phyloP scores from a whole-genome alignment of 805 yeast genomes.

The Candida vaughaniae region DNA sequence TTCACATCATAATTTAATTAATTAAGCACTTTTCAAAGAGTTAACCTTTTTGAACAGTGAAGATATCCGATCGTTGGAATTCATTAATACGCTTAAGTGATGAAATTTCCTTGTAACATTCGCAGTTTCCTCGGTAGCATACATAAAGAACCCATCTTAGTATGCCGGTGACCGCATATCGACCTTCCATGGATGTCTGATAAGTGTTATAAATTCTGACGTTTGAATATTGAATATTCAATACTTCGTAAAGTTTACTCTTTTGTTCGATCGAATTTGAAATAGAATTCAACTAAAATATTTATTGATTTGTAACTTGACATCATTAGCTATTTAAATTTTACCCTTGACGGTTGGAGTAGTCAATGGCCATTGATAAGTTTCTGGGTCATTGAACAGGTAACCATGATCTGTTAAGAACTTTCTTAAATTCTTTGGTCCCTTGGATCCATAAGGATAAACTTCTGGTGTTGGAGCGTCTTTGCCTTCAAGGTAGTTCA shows the following conservation, averaged over 20 bases:
- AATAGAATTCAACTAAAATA: too few species aligned
- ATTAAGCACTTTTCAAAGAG: slow-evolving; percentile 28
- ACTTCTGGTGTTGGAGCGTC: slow-evolving; percentile 64
- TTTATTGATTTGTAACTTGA: too few species aligned
- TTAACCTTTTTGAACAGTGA: too few species aligned
- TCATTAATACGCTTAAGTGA: slow-evolving; percentile 44
- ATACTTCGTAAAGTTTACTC: not conserved
- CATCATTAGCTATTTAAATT: too few species aligned
- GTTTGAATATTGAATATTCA: not conserved
- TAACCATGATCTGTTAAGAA: slow-evolving; percentile 74
- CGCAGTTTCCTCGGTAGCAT: slow-evolving; percentile 97
- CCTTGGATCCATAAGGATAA: slow-evolving; percentile 90
- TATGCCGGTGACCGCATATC: slow-evolving; percentile 81
- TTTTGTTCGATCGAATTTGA: too few species aligned
- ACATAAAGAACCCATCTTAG: slow-evolving; percentile 81
- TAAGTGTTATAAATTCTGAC: too few species aligned
- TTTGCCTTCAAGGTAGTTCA: slow-evolving; percentile 72
- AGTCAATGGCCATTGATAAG: slow-evolving; percentile 91
- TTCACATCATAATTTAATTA: slow-evolving; percentile 24
- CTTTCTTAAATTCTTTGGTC: slow-evolving; percentile 64
- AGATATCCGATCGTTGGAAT: too few species aligned
- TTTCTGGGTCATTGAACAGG: slow-evolving; percentile 56
- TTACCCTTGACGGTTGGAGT: slow-evolving; percentile 41
- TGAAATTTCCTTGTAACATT: slow-evolving; percentile 78
- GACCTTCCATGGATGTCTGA: slow-evolving; percentile 96